Percentiles rank a stretch among this genome's conserved stretches.
Conservation (phyloP, 2,329 filamentous ascomycete species). For the Eurotiales sp. region DNA sequence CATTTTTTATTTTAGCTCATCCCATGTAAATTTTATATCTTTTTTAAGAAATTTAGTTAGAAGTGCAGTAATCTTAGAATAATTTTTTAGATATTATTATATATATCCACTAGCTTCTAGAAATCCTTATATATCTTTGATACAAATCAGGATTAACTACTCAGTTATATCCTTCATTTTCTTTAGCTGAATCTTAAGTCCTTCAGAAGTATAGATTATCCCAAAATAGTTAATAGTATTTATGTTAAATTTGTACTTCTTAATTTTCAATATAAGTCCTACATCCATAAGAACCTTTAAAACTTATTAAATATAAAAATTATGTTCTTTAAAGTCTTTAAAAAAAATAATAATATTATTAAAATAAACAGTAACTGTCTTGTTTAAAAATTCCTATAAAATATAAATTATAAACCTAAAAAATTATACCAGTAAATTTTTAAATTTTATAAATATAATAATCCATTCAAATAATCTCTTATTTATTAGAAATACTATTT, state of each 20-base stretch:
- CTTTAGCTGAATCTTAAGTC: not conserved
- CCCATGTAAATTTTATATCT: not conserved
- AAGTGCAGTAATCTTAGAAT: not conserved
- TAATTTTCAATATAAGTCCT: not conserved
- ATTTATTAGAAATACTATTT: not conserved
- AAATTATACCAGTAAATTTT: not conserved
- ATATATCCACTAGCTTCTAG: not conserved
- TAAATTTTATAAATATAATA: not conserved
- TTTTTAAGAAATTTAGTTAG: not conserved
- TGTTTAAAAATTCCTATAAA: too few species aligned
- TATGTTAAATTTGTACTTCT: not conserved
- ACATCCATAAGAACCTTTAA: not conserved
- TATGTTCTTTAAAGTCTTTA: not conserved
- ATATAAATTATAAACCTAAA: too few species aligned
- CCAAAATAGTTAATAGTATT: not conserved
- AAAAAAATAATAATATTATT: slow-evolving; percentile 1
- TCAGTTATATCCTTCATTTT: too few species aligned
- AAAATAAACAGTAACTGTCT: slow-evolving; percentile 3
- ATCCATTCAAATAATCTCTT: not conserved
- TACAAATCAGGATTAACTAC: too few species aligned
- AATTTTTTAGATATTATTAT: not conserved
- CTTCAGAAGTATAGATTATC: not conserved
- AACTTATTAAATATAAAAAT: not conserved
- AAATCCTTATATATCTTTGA: too few species aligned
- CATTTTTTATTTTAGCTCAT: not conserved